A percentile compares a stretch with the other conserved stretches of the same genome.
Evolutionary conservation across 306 rosid species (phyloP).

Genomic region (Inga oerstediana): DNA sequence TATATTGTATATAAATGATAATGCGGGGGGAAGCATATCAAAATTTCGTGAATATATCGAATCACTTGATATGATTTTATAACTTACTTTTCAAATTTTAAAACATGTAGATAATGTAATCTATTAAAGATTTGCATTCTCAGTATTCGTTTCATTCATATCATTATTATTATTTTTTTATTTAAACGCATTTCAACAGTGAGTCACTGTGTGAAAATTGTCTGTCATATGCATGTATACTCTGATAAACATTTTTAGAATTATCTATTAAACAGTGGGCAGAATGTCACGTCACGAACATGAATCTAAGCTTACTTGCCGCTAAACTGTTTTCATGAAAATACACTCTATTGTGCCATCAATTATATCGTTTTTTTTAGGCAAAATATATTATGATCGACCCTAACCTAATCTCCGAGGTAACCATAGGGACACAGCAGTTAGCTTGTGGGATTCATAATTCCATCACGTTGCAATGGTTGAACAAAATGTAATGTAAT

Average conservation of each 20-base stretch:
- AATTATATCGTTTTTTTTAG: not conserved
- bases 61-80: not conserved
- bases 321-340: not conserved
- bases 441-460: not conserved
- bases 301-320: constrained; percentile 4
- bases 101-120: not conserved
- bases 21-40: not conserved
- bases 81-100: not conserved
- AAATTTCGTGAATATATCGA: not conserved
- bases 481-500: not conserved
- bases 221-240: not conserved
- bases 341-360: not conserved
- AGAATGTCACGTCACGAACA: constrained; percentile 39
- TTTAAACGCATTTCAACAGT: not conserved
- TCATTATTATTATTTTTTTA: not conserved
- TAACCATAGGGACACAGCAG: not conserved
- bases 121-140: not conserved
- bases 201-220: not conserved
- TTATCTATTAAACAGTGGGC: constrained; percentile 18
- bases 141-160: not conserved
- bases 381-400: not conserved
- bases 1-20: not conserved
- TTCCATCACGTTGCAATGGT: not conserved
- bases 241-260: not conserved
- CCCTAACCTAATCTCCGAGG: not conserved